Evolutionary conservation across 495 filamentous ascomycete genomes (phyloP).

Genomic region (Tuber calosporum): DNA sequence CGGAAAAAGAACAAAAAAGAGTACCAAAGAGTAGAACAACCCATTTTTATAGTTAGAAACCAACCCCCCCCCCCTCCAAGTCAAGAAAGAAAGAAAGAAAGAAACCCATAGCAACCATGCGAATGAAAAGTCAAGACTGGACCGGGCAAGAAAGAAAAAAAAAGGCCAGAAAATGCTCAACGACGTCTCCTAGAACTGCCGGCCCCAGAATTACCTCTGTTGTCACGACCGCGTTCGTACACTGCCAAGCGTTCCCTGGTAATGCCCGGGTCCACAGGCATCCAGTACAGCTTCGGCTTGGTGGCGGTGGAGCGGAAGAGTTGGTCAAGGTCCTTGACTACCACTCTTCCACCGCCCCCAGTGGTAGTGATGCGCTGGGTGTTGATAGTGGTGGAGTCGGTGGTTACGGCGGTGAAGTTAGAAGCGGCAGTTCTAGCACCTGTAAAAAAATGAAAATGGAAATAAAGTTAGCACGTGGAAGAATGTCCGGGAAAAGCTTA

Average conservation of each 20-base stretch:
- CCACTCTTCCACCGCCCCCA: constrained; percentile 6
- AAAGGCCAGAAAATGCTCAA: background rate
- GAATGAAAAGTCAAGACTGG: background rate
- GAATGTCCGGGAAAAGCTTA: background rate
- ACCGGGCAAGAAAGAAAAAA: background rate
- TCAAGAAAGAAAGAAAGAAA: background rate
- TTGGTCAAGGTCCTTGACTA: constrained; percentile 48
- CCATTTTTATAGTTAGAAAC: constrained; percentile 10
- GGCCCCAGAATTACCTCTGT: background rate
- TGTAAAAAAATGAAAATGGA: background rate
- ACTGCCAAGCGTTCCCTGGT: constrained; percentile 31
- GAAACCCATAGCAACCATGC: constrained; percentile 4
- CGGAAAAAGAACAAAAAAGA: background rate
- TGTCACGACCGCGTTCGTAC: background rate
- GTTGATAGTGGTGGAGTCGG: background rate
- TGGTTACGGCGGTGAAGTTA: background rate
- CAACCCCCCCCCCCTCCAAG: background rate
- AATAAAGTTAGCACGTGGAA: background rate
- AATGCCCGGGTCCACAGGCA: constrained; percentile 49
- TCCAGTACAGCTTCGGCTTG: constrained; percentile 65
- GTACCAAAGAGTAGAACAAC: background rate
- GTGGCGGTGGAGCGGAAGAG: constrained; percentile 57
- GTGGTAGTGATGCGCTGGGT: background rate
- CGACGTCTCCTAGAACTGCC: constrained; percentile 15
- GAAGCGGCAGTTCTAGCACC: background rate